phyloP scores from a whole-genome alignment of 169 alveolate species.

The Eimeria brunetti region DNA sequence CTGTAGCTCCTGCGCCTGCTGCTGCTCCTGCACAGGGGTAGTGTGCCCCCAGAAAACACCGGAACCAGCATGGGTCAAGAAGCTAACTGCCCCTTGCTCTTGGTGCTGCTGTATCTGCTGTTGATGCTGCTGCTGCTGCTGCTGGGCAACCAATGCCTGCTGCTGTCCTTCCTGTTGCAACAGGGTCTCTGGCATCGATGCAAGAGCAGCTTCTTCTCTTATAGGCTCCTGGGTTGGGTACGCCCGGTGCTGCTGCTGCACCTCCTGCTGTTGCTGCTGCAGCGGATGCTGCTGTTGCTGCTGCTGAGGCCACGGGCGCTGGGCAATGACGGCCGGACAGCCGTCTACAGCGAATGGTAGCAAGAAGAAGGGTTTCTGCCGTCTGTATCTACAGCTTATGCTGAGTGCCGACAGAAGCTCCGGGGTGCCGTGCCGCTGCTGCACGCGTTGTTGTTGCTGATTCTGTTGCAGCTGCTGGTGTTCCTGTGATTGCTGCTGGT shows the following conservation, averaged over 20 bases:
- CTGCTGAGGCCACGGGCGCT: slow-evolving; percentile 69
- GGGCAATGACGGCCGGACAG: slow-evolving; percentile 35
- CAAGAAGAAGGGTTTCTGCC: slow-evolving; percentile 48
- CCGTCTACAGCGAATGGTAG: slow-evolving; percentile 64
- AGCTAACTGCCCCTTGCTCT: background rate
- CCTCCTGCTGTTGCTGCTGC: slow-evolving; percentile 16
- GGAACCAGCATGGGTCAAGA: background rate
- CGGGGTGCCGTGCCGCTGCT: background rate
- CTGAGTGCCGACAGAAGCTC: slow-evolving; percentile 40
- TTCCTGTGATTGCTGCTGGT: background rate
- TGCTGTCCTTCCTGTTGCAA: slow-evolving; percentile 42
- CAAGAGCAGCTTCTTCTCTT: background rate
- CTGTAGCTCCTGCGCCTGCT: background rate
- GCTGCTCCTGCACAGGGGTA: background rate
- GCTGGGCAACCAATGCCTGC: background rate
- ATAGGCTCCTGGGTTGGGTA: background rate
- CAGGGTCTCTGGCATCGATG: background rate
- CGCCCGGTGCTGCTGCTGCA: background rate
- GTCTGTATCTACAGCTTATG: background rate
- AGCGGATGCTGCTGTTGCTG: slow-evolving; percentile 16
- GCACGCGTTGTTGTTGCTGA: slow-evolving; percentile 7
- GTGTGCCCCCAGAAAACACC: background rate
- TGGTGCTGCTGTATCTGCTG: slow-evolving; percentile 13
- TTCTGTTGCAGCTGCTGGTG: background rate
- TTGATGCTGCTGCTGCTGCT: background rate